A percentile compares a stretch with the other conserved stretches of the same genome.
These are phyloP conservation scores for Suillus luteus DNA, from an alignment of 768 basidiomycete species.

Conservation along the genomic window DNA sequence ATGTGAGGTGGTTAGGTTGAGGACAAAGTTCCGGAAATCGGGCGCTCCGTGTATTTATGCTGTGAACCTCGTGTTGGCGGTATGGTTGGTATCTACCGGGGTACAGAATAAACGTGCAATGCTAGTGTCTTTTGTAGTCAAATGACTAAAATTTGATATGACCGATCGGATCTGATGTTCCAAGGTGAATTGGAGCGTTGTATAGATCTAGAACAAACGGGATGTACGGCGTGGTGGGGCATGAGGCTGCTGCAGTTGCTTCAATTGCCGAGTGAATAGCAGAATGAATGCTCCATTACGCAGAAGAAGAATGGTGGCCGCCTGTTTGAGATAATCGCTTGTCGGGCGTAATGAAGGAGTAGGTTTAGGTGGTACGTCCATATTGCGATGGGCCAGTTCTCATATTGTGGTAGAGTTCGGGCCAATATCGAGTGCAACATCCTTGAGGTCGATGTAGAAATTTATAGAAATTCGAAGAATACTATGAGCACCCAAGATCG, in stretches of 20 bases:
- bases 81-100: not conserved
- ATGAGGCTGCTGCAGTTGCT: not conserved
- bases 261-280: constrained; percentile 3
- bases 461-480: constrained; percentile 19
- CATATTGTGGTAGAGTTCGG: constrained; percentile 19
- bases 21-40: not conserved
- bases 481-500: constrained; percentile 12
- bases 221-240: not conserved
- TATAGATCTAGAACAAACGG: constrained; percentile 4
- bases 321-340: constrained; percentile 8
- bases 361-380: constrained; percentile 15
- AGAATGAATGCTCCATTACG: constrained; percentile 1
- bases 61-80: constrained; percentile 3
- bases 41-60: constrained; percentile 4
- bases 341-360: constrained; percentile 5
- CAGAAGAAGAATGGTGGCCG: constrained; percentile 1
- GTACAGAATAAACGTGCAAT: not conserved
- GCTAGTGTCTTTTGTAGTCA: constrained; percentile 2
- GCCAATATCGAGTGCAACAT: constrained; percentile 12
- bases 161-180: constrained; percentile 6
- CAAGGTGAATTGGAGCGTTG: constrained; percentile 1
- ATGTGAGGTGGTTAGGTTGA: constrained; percentile 1
- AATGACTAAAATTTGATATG: constrained; percentile 1
- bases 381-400: constrained; percentile 17
- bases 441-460: constrained; percentile 11